Base-by-base conservation (phyloP, 2,329 filamentous ascomycete genomes). In the Pleoardoris graminearum region DNA sequence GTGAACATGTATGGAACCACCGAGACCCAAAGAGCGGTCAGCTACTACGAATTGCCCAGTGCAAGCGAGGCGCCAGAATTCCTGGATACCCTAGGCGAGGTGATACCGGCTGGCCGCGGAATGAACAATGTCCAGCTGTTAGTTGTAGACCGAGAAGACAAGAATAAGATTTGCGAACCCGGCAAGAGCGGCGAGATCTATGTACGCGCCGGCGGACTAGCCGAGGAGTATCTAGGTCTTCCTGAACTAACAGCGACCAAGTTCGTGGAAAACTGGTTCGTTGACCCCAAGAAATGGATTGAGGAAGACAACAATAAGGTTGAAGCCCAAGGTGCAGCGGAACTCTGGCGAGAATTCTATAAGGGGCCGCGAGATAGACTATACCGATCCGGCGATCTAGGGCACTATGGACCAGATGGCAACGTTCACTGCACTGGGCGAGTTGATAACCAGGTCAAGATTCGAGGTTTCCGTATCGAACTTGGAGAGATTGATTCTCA, bases 401-500 rank as follows among this genome's bases (percentile, higher is more conserved):
- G 93, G 3, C 79, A 85, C 51, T 92, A 89, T 67, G 83, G 85
- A 46, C 79, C 81, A 2, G 80, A 85, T 38, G 90, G 89, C 30
- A 86, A 87, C 59, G 87, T 91, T 10, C 88, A 89, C 66, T 89
- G 86, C 67, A 87, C 88, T 8, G 93, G 93, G 19, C 82, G 94
- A 53, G 86, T 85, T 21, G 93, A 97, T 67, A 83, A 88, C 61
- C 93, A 97, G 70, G 90, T 97, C 77, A 99, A 97, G 79, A 93
- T 97, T 60, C 88, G 94, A 54, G 93, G 93, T 1, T 97, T 97
- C 80, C 83, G 93, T 55, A 96, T 99, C 61, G 94, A 99, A 76
- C 85, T 97, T 39, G 88, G 88, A 58, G 94, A 97, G 61, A 97
- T 97, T 61, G 92, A 97, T 72, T 88, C 81, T 36, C 87, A 96